Evolutionary conservation across 1,139 yeast species (phyloP).

Genomic region (Saccharomyces hybrid): DNA sequence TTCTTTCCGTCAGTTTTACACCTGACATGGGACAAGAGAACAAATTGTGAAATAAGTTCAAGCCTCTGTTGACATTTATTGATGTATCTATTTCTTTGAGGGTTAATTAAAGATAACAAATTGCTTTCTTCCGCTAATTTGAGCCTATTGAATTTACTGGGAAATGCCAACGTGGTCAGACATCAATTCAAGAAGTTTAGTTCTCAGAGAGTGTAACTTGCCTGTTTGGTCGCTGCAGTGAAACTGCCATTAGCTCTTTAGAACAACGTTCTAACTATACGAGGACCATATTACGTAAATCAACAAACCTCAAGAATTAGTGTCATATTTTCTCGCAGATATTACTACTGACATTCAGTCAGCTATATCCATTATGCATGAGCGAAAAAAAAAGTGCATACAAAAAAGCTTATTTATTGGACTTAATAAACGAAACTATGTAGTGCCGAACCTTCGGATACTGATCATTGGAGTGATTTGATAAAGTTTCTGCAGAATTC

Average conservation of each 20-base stretch:
- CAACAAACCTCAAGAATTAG: neutral
- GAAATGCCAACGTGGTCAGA: neutral
- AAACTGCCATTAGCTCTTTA: neutral
- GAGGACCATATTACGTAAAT: neutral
- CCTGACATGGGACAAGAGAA: no score
- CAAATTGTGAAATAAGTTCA: neutral
- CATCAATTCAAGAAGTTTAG: neutral
- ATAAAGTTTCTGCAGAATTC: neutral
- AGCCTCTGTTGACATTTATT: no score
- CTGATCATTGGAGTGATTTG: neutral
- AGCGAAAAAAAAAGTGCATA: no score
- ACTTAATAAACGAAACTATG: neutral
- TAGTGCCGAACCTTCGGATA: neutral
- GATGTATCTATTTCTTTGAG: neutral
- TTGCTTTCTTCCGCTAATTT: neutral
- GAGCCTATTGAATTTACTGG: neutral
- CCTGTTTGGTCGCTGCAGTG: neutral
- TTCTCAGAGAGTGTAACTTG: neutral
- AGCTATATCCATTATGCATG: neutral
- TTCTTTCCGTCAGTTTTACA: neutral
- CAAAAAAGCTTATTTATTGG: no score
- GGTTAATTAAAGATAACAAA: neutral
- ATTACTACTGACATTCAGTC: neutral
- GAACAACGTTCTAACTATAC: neutral
- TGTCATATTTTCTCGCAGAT: neutral